Base-by-base conservation (phyloP, 2,329 filamentous ascomycete genomes). In the Rosellinia necatrix region DNA sequence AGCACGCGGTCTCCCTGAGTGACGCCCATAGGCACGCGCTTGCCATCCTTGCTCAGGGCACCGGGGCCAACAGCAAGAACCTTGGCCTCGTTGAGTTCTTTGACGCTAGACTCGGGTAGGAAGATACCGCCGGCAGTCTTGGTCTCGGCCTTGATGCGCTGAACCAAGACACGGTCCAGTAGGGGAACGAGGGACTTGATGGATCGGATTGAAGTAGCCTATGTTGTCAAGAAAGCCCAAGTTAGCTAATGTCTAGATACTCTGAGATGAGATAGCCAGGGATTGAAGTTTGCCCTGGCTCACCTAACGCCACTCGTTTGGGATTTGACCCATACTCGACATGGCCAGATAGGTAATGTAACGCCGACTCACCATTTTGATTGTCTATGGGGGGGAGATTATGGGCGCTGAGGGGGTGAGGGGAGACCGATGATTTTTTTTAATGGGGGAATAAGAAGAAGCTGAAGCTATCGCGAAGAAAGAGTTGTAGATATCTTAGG, bases 111-210 rank as follows among this genome's bases (percentile, higher is more conserved):
- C 82, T 99, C 94, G 68, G 94, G 94, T 65, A 99, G 90, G 84
- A 96, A 97, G 83, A 99, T 96, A 71, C 94, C 94, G 71, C 88
- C 88, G 69, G 94, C 92, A 46, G 94, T 99, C 85, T 97, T 97
- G 74, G 92, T 78, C 80, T 97, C 93, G 71, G 93, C 90, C 83
- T 97, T 97, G 80, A 97, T 80, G 78, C 94, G 91, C 87, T 99
- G 94, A 68, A 99, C 91, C 64, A 99, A 89, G 68, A 99, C 92
- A 70, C 94, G 93, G 86, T 99, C 94, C 78, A 99, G 88, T 67
- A 99, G 92, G 62, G 94, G 94, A 58, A 88, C 90, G 70, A 99
- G 92, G 71, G 88, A 87, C 80, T 93, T 94, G 86, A 99, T 92
- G 75, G 90, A 96, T 77, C 93, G 94, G 81, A 97, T 85, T 65